phyloP scores from a whole-genome alignment of 2,329 filamentous ascomycete genomes.

The Endothia cerciana region DNA sequence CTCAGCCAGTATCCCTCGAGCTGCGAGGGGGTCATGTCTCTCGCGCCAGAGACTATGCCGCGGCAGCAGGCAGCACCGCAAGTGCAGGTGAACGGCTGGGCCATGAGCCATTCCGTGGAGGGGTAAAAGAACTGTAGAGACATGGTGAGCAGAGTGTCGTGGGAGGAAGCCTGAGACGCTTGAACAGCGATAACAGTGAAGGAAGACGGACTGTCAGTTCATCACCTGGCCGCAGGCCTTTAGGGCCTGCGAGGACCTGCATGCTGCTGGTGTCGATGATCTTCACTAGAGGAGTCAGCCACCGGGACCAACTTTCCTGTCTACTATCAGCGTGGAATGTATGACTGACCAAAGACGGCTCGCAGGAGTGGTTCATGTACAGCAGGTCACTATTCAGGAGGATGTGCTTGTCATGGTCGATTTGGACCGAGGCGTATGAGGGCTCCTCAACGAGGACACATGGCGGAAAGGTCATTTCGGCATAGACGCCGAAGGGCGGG shows the following conservation, averaged over 20 bases:
- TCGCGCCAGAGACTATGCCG: constrained; percentile 66
- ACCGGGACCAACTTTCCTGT: neutral
- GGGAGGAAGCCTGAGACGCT: neutral
- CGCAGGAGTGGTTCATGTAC: constrained; percentile 71
- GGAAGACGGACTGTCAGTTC: constrained; percentile 56
- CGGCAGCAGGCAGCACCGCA: constrained; percentile 62
- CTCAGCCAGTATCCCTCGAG: constrained; percentile 66
- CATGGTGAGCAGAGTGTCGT: neutral
- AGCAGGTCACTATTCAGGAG: constrained; percentile 68
- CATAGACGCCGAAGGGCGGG: constrained; percentile 66
- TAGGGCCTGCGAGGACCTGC: constrained; percentile 61
- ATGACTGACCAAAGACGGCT: constrained; percentile 61
- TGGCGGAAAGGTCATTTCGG: constrained; percentile 68
- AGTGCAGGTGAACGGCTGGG: constrained; percentile 69
- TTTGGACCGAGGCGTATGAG: constrained; percentile 69
- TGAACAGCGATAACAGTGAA: neutral
- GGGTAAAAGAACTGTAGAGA: constrained; percentile 69
- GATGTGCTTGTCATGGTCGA: constrained; percentile 58
- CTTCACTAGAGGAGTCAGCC: constrained; percentile 38
- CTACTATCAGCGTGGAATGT: neutral
- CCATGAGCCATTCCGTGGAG: constrained; percentile 76
- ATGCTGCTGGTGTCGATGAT: constrained; percentile 63
- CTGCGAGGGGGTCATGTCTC: constrained; percentile 57
- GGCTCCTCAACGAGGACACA: constrained; percentile 58
- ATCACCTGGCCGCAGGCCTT: constrained; percentile 57